phyloP scores from a whole-genome alignment of 441 rosid genomes.

The Erodium moschatum region DNA sequence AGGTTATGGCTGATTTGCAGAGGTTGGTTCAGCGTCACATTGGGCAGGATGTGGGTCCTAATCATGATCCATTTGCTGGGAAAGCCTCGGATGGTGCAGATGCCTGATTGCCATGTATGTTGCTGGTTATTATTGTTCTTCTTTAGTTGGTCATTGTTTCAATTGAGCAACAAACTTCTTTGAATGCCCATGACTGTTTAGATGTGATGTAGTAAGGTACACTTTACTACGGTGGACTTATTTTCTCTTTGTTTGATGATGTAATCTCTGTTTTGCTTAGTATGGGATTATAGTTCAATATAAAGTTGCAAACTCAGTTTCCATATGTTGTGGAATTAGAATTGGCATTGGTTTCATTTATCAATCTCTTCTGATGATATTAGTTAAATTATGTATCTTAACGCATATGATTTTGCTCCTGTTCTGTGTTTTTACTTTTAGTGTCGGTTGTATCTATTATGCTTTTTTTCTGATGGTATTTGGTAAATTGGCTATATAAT shows the following conservation, averaged over 20 bases:
- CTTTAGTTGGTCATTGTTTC: not conserved
- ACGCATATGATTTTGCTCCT: not conserved
- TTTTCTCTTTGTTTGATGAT: too few relatives aligned
- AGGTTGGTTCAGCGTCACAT: slow-evolving; percentile 88
- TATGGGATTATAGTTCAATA: too few relatives aligned
- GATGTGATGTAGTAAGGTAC: not conserved
- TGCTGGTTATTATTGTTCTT: not conserved
- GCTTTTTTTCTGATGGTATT: not conserved
- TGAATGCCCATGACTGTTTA: not conserved
- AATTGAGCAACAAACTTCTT: slow-evolving; percentile 3
- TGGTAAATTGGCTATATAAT: too few relatives aligned
- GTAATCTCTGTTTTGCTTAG: too few relatives aligned
- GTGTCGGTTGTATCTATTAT: not conserved
- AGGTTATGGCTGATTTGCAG: slow-evolving; percentile 90
- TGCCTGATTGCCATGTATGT: slow-evolving; percentile 41
- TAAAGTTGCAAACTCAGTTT: not conserved
- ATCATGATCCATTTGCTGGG: slow-evolving; percentile 71
- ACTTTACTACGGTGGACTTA: not conserved
- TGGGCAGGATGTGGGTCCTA: slow-evolving; percentile 84
- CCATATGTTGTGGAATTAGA: not conserved
- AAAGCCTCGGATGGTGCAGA: slow-evolving; percentile 57
- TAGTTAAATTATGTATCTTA: too few relatives aligned
- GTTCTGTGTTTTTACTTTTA: not conserved
- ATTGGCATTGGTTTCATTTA: not conserved
- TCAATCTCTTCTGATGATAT: not conserved